Conservation (phyloP, 768 basidiomycete genomes). For the Sutorius australiensis region DNA sequence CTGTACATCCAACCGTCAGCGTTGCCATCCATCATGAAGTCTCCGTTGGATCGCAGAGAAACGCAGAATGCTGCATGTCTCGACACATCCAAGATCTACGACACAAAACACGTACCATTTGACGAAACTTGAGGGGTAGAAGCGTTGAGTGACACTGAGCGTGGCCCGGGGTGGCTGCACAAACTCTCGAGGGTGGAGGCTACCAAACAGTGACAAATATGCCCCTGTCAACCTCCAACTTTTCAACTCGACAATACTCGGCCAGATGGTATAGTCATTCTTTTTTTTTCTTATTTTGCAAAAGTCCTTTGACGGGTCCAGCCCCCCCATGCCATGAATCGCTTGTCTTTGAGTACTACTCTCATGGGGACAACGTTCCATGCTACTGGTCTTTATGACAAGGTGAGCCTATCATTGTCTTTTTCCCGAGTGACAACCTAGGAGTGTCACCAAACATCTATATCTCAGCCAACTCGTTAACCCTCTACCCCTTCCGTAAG, state of each 20-base stretch:
- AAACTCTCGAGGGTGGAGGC: conserved; percentile 2
- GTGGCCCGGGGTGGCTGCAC: conserved; percentile 1
- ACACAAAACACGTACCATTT: conserved; percentile 36
- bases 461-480: neutral
- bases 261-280: neutral
- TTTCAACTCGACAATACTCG: neutral
- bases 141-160: conserved; percentile 7
- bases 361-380: no score
- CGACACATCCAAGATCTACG: neutral
- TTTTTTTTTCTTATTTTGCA: neutral
- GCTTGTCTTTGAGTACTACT: neutral
- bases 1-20: conserved; percentile 59
- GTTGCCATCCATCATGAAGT: conserved; percentile 45
- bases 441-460: neutral
- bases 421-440: neutral
- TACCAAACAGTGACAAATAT: conserved; percentile 22
- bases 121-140: conserved; percentile 28
- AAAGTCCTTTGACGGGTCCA: neutral
- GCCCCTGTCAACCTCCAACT: neutral
- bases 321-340: neutral
- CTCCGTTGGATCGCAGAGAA: neutral
- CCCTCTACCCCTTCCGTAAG: no score
- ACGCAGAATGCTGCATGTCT: neutral
- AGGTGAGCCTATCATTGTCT: neutral
- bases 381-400: neutral